Conservation (phyloP, 2,329 filamentous ascomycete genomes). For the Westerdykella sp. region DNA sequence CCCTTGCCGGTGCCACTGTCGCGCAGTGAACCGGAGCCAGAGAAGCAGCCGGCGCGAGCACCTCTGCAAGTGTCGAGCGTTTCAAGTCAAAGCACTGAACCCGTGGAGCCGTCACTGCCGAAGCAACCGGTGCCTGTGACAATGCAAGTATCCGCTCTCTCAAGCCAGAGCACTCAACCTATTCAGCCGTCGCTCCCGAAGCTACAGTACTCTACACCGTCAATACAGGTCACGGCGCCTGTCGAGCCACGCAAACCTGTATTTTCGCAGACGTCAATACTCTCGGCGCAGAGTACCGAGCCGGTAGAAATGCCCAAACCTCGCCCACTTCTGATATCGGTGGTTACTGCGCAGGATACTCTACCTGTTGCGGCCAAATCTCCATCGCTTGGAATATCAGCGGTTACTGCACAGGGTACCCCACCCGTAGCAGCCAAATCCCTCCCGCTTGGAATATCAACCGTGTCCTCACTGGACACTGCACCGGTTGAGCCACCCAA, state of each 20-base stretch:
- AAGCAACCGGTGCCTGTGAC: slow-evolving; percentile 3
- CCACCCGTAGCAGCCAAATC: slow-evolving; percentile 2
- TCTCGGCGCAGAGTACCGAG: slow-evolving; percentile 4
- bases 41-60: slow-evolving; percentile 1
- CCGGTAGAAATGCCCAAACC: slow-evolving; percentile 8
- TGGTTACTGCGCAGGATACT: slow-evolving; percentile 2
- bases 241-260: slow-evolving; percentile 4
- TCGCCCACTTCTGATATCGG: slow-evolving; percentile 1
- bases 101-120: slow-evolving; percentile 6
- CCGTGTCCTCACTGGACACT: slow-evolving; percentile 8
- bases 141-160: slow-evolving; percentile 9
- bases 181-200: not conserved
- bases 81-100: slow-evolving; percentile 13
- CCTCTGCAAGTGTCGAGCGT: slow-evolving; percentile 10
- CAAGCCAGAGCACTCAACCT: slow-evolving; percentile 6
- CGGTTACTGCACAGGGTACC: slow-evolving; percentile 3
- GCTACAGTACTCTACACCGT: not conserved
- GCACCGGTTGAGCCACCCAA: slow-evolving; percentile 12
- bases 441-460: slow-evolving; percentile 1
- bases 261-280: slow-evolving; percentile 10
- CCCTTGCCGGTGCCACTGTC: no score
- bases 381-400: slow-evolving; percentile 1
- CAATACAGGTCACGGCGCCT: slow-evolving; percentile 11
- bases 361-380: slow-evolving; percentile 2
- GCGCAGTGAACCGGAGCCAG: not conserved